Evolutionary conservation across 2,329 filamentous ascomycete genomes (phyloP).

Genomic region (Fusarium continuum): DNA sequence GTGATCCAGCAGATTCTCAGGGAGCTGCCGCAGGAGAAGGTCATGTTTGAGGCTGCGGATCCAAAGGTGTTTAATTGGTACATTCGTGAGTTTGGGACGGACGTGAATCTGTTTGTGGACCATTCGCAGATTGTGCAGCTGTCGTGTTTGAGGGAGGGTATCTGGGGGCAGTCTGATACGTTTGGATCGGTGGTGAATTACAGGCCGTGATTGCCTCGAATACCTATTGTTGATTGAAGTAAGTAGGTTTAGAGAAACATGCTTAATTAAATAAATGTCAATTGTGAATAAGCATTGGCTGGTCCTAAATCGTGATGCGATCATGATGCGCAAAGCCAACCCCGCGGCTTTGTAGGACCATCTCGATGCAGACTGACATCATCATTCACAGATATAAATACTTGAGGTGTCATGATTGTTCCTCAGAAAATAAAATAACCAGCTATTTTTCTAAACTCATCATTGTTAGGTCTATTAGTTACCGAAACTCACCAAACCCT

Average conservation of each 20-base stretch:
- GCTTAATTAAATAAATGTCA: too few species aligned
- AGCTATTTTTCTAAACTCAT: not conserved
- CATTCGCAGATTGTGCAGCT: slow-evolving; percentile 67
- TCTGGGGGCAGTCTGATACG: slow-evolving; percentile 65
- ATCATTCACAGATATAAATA: slow-evolving; percentile 1
- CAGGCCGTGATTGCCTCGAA: not conserved
- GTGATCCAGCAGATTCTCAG: slow-evolving; percentile 62
- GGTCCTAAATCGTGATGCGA: slow-evolving; percentile 14
- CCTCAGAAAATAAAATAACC: too few species aligned
- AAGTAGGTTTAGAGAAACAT: not conserved
- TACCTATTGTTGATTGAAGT: not conserved
- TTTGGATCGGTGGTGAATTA: slow-evolving; percentile 50
- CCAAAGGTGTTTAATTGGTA: slow-evolving; percentile 66
- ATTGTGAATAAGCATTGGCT: not conserved
- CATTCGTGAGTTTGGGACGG: slow-evolving; percentile 63
- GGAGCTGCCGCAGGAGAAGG: slow-evolving; percentile 59
- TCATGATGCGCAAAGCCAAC: slow-evolving; percentile 15
- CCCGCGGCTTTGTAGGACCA: slow-evolving; percentile 1
- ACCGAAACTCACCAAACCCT: too few species aligned
- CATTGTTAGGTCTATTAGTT: not conserved
- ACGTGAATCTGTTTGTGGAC: slow-evolving; percentile 66
- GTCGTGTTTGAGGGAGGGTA: slow-evolving; percentile 59
- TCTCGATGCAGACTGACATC: slow-evolving; percentile 27
- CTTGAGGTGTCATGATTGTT: not conserved
- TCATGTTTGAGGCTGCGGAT: slow-evolving; percentile 68